phyloP scores from a whole-genome alignment of 176 grass and related monocot species.

The Oryza australiensis region DNA sequence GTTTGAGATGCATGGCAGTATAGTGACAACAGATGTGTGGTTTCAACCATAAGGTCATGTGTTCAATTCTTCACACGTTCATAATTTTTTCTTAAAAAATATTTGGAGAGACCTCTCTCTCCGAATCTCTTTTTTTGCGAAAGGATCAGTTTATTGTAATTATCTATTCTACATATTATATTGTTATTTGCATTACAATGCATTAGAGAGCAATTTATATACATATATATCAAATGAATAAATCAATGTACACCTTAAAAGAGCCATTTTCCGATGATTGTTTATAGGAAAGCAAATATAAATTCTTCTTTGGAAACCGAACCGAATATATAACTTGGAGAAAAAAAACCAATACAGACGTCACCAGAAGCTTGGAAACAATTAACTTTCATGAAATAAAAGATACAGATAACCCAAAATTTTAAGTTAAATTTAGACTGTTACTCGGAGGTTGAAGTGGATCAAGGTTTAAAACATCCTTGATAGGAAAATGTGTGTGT shows the following conservation, averaged over 20 bases:
- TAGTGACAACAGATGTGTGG: too few relatives aligned
- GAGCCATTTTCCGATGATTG: too few relatives aligned
- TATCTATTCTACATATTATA: neutral
- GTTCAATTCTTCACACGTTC: too few relatives aligned
- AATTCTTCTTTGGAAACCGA: neutral
- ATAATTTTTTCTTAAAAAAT: too few relatives aligned
- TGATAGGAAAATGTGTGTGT: neutral
- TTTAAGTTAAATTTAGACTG: neutral
- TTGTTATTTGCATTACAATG: neutral
- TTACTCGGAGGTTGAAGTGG: neutral
- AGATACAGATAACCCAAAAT: neutral
- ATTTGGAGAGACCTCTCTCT: too few relatives aligned
- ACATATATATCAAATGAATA: neutral
- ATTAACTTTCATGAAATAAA: neutral
- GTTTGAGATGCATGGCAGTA: too few relatives aligned
- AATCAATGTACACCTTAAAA: neutral
- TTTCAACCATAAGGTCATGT: too few relatives aligned
- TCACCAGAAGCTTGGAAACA: neutral
- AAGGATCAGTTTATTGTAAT: conserved; percentile 6
- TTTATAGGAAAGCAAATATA: neutral
- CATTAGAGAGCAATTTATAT: neutral
- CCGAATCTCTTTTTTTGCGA: too few relatives aligned
- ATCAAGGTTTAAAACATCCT: neutral
- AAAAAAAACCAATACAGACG: neutral
- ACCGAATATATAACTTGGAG: too few relatives aligned